A percentile compares a stretch with the other conserved stretches of the same genome.
These are phyloP conservation scores for Podosphaera leucotricha DNA, from an alignment of 2,329 filamentous ascomycete species.

Conservation along the genomic window DNA sequence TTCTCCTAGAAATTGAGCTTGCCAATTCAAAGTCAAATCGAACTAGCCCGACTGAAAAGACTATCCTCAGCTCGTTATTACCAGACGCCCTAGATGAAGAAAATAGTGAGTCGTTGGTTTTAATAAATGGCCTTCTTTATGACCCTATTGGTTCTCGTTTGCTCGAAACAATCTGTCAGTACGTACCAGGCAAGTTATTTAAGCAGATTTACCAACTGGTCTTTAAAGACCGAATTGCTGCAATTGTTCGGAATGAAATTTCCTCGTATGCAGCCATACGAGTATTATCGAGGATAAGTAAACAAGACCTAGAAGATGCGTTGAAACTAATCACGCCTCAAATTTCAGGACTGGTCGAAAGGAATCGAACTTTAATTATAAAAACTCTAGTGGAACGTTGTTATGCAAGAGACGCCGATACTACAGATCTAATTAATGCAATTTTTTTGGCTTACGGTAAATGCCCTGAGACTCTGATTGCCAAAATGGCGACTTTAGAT, in stretches of 20 bases:
- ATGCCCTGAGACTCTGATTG: constrained; percentile 25
- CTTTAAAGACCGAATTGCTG: constrained; percentile 58
- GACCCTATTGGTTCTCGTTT: constrained; percentile 76
- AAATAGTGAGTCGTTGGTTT: constrained; percentile 48
- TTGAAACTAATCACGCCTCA: constrained; percentile 50
- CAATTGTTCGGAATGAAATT: constrained; percentile 68
- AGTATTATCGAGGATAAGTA: constrained; percentile 61
- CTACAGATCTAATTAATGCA: constrained; percentile 26
- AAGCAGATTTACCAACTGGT: constrained; percentile 63
- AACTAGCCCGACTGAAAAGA: constrained; percentile 23
- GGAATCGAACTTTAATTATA: constrained; percentile 56
- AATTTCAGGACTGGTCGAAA: constrained; percentile 47
- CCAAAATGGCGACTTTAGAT: constrained; percentile 34
- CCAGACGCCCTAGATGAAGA: constrained; percentile 59
- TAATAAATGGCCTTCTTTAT: constrained; percentile 72
- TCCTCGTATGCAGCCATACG: constrained; percentile 71
- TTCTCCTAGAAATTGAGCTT: constrained; percentile 71
- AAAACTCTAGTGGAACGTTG: constrained; percentile 68
- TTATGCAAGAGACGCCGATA: constrained; percentile 37
- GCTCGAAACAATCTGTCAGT: constrained; percentile 62
- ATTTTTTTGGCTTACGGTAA: constrained; percentile 30
- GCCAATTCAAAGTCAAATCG: constrained; percentile 43
- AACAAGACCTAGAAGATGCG: constrained; percentile 59
- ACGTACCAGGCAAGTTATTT: constrained; percentile 71
- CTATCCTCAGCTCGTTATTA: constrained; percentile 53